Conservation (phyloP, 176 grass and related monocot genomes). For the Avena eriantha region DNA sequence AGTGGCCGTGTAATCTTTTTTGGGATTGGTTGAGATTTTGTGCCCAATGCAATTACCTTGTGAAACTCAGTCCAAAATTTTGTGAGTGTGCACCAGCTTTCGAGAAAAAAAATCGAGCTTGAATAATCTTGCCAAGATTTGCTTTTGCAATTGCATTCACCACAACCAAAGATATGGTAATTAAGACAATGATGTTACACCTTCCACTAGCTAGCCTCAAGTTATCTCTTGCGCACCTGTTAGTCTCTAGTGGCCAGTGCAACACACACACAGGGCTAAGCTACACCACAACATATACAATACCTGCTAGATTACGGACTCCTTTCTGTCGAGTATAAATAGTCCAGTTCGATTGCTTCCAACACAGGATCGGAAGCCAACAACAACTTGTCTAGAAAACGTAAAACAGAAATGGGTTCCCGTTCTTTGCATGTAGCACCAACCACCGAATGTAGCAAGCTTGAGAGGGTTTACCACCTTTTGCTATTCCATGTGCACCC, state of each 20-base stretch:
- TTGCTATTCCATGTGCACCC: conserved; percentile 56
- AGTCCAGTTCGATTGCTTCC: background rate
- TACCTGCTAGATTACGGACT: background rate
- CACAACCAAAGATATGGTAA: conserved; percentile 1
- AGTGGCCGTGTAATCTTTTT: too few relatives aligned
- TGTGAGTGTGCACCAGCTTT: background rate
- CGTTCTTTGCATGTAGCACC: background rate
- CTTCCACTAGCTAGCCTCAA: background rate
- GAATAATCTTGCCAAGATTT: background rate
- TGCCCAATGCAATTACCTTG: too few relatives aligned
- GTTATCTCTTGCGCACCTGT: background rate
- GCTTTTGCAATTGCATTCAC: background rate
- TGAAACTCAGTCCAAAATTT: too few relatives aligned
- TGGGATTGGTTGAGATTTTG: too few relatives aligned
- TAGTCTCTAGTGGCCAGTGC: background rate
- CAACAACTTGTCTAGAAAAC: background rate
- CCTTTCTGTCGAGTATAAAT: conserved; percentile 24
- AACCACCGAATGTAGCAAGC: background rate
- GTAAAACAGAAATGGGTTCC: background rate
- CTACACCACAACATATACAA: background rate
- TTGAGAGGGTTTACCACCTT: conserved; percentile 19
- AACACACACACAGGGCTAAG: background rate
- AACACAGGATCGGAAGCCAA: background rate
- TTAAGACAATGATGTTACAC: conserved; percentile 11
- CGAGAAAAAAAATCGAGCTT: background rate